phyloP scores from a whole-genome alignment of 2,329 filamentous ascomycete genomes.

The Cladosporium sp. region DNA sequence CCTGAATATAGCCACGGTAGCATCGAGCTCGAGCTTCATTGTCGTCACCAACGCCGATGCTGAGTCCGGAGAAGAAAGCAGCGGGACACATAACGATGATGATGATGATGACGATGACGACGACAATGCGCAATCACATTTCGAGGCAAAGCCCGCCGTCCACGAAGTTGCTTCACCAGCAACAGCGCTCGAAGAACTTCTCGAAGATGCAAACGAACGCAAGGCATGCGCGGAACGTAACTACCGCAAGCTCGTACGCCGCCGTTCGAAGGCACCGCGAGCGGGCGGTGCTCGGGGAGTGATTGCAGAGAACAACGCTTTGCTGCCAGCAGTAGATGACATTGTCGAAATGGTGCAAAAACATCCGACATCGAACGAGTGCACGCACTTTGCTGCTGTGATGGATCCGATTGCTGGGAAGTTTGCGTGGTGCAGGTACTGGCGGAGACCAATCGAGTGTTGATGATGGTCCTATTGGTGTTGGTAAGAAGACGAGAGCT shows the following conservation, averaged over 20 bases:
- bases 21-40: constrained; percentile 55
- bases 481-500: too few relatives aligned
- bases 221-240: constrained; percentile 36
- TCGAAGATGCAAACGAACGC: constrained; percentile 41
- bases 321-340: constrained; percentile 38
- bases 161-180: background rate
- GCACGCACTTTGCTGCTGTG: constrained; percentile 60
- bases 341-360: constrained; percentile 53
- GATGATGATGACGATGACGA: constrained; percentile 3
- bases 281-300: too few relatives aligned
- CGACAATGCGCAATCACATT: constrained; percentile 23
- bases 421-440: constrained; percentile 28
- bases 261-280: background rate
- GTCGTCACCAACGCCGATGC: constrained; percentile 60
- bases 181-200: constrained; percentile 30
- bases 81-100: background rate
- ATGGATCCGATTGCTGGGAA: constrained; percentile 53
- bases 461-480: too few relatives aligned
- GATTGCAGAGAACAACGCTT: too few relatives aligned
- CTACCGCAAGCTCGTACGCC: constrained; percentile 30
- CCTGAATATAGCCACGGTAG: constrained; percentile 47
- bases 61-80: constrained; percentile 22
- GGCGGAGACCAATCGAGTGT: constrained; percentile 26
- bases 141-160: background rate
- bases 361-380: constrained; percentile 59